Base-by-base conservation (phyloP, 2,329 filamentous ascomycete species). In the Calonectria henricotiae region DNA sequence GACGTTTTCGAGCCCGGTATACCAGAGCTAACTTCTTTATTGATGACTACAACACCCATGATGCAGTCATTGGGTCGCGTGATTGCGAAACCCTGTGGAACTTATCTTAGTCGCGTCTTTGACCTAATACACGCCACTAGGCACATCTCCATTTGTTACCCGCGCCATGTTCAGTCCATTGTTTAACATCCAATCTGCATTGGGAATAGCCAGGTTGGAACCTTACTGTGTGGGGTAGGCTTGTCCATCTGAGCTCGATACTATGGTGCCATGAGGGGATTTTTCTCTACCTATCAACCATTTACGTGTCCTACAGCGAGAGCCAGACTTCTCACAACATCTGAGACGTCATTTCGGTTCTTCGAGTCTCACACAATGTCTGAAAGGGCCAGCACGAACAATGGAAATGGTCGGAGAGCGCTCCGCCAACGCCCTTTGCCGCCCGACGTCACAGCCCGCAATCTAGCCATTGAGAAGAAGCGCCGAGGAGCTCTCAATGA, bases 401-500 rank as follows among this genome's bases (percentile, higher is more conserved):
- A 35, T 2, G 4, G 49, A 9, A 20, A 37, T 12, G 2, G 30
- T 11, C 30, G 27, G 7, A 54, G 49, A 17, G 17, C 12, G 9
- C 9, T 30, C 23, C 49, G 49, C 8, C 49, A 54, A 15, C 49
- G 49, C 9, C 49, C 49, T 37, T 13, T 37, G 30, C 49, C 49
- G 11, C 30, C 49, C 49, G 49, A 54, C n/a, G 30, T 54, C 30
- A 30, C 49, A 54, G 49, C 49, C n/a, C 49, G 49, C 49, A 54
- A 37, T 8, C 49, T 54, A 4, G 49, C 49, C n/a, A 15, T 54
- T 54, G 49, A 54, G 30, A 54, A 35, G 30, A 54, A 54, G 20
- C 49, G 49, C 9, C 49, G 49, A 32, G 49, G 30, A 9, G 30
- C 30, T 23, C 49, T 54, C 30, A 54, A 54, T 27, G 49, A 54